Evolutionary conservation across 352 stramenopile genomes (phyloP), one percentile per base, ranked within the genome.

Genomic region (Globisporangium parvum): DNA sequence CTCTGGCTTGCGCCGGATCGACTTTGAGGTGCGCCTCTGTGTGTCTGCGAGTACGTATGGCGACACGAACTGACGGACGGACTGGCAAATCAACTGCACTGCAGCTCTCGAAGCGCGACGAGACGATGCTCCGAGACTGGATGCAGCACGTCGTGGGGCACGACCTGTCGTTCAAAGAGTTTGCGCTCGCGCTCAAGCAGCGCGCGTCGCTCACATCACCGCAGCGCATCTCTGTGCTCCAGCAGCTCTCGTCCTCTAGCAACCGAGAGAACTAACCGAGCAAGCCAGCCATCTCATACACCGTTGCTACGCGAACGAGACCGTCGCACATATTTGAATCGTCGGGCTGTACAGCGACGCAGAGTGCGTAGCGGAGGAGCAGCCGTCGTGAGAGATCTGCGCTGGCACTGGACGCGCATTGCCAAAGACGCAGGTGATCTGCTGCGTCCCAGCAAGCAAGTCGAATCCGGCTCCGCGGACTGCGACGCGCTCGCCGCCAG

Each of bases 91-190:
- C n/a, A n/a, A n/a, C n/a, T n/a, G n/a, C n/a, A n/a, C n/a, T n/a
- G n/a, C n/a, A n/a, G 69, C 67, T 77, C 45, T 69, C 64, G 55
- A 74, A 74, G 60, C 67, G 66, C 48, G 70, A 79, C 17, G 65
- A 79, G 60, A 55, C 49, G 15, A 65, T 53, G 54, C 59, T 84
- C n/a, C 56, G 57, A 31, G 66, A 77, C 20, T 84, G 71, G 71
- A 78, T 84, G 66, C 49, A 65, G 50, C 60, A 80, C 33, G 66
- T 77, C 50, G 70, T 73, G n/a, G 66, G 59, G 40, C 68, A 80
- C 53, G 66, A 71, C n/a, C 58, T 84, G 28, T 67, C 70, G 23
- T 83, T 83, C 62, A 83, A 83, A 55, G 73, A 80, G 26, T 83
- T 83, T 42, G 62, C 66, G 20, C 68, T 83, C 12, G 73, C 73